phyloP scores from a whole-genome alignment of 1,284 basidiomycete species.

The Austroboletus novae-zelandiae region DNA sequence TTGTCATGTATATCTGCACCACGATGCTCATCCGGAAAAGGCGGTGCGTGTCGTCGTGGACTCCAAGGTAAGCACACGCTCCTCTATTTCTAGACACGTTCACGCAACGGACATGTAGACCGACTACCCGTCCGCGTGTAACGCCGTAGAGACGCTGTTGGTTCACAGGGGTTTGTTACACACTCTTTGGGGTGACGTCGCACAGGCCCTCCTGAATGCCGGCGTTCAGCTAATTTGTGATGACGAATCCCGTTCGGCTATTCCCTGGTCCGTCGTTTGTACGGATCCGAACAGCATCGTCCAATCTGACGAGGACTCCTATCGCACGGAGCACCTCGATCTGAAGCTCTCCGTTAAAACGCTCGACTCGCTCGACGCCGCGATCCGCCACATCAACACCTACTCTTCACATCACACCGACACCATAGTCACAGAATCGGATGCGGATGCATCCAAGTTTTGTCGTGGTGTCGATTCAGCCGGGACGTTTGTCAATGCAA shows the following conservation, averaged over 20 bases:
- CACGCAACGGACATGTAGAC: constrained; percentile 46
- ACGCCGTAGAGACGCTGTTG: constrained; percentile 88
- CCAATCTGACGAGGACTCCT: constrained; percentile 61
- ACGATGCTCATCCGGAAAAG: constrained; percentile 74
- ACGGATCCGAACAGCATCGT: constrained; percentile 43
- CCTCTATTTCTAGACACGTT: background rate
- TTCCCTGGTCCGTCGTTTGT: constrained; percentile 35
- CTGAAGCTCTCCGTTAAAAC: constrained; percentile 80
- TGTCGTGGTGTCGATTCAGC: constrained; percentile 88
- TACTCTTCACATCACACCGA: constrained; percentile 98
- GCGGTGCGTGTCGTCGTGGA: constrained; percentile 84
- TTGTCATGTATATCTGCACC: constrained; percentile 88
- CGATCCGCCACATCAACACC: constrained; percentile 88
- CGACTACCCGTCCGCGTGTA: constrained; percentile 96
- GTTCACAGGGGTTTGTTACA: constrained; percentile 72
- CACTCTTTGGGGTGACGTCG: constrained; percentile 81
- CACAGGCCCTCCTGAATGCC: constrained; percentile 64
- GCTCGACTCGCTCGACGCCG: constrained; percentile 67
- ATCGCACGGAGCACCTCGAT: constrained; percentile 85
- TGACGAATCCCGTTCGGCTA: constrained; percentile 52
- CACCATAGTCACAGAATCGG: constrained; percentile 83
- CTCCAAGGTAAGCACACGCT: constrained; percentile 69
- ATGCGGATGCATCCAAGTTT: constrained; percentile 69
- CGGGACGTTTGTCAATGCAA: constrained; percentile 93
- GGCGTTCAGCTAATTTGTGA: constrained; percentile 85